phyloP scores from a whole-genome alignment of 805 yeast genomes.

The Saturnispora halmiae region DNA sequence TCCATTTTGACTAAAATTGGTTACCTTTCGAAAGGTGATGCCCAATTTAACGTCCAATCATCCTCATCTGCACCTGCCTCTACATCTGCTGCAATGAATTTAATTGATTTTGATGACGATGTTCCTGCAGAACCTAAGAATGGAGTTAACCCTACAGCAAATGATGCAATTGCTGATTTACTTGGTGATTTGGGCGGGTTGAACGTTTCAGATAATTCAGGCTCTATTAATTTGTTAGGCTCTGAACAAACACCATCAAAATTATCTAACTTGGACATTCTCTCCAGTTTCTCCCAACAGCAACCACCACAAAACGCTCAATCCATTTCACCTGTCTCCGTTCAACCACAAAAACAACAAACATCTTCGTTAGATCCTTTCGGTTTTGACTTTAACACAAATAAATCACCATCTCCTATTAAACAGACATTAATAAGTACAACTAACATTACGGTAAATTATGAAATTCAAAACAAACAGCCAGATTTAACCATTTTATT shows the following conservation, averaged over 20 bases:
- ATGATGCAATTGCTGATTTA: constrained; percentile 51
- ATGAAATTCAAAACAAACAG: constrained; percentile 15
- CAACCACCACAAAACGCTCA: background rate
- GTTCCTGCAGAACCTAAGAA: constrained; percentile 17
- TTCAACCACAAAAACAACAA: background rate
- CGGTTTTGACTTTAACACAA: constrained; percentile 25
- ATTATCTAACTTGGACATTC: constrained; percentile 11
- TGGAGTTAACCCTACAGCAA: constrained; percentile 30
- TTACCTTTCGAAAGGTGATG: constrained; percentile 52
- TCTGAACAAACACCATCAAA: constrained; percentile 19
- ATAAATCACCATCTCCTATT: constrained; percentile 8
- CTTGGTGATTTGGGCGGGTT: constrained; percentile 62
- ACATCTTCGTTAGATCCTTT: constrained; percentile 26
- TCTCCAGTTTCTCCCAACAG: constrained; percentile 13
- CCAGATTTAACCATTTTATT: constrained; percentile 17
- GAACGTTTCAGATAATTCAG: constrained; percentile 34
- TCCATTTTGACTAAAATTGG: constrained; percentile 58
- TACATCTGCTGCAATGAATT: constrained; percentile 23
- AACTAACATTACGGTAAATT: constrained; percentile 21
- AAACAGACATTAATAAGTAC: constrained; percentile 14
- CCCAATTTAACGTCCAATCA: constrained; percentile 21
- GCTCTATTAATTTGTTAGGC: constrained; percentile 27
- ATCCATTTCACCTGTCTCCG: too few relatives aligned
- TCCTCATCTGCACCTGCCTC: constrained; percentile 13
- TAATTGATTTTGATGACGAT: constrained; percentile 65